Percentiles rank a stretch among this genome's conserved stretches.
Conservation (phyloP, 2,329 filamentous ascomycete genomes). For the Diplodia corticola region DNA sequence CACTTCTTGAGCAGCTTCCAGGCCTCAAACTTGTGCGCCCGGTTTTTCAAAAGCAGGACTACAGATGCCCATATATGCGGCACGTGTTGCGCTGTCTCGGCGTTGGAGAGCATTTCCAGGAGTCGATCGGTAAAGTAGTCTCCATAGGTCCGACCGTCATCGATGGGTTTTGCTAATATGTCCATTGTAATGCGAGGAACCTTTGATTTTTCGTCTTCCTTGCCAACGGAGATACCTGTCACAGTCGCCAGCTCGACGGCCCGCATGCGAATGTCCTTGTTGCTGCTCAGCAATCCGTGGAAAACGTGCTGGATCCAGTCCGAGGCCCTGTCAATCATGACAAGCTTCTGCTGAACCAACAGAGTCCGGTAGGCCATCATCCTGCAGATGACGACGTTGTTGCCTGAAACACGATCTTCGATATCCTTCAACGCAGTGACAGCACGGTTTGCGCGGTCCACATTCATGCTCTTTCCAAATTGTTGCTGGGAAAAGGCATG, state of each 20-base stretch:
- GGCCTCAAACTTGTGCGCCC: conserved; percentile 57
- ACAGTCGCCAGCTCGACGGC: conserved; percentile 75
- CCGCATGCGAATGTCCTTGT: conserved; percentile 72
- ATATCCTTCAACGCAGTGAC: conserved; percentile 71
- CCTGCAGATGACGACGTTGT: conserved; percentile 75
- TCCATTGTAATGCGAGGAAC: conserved; percentile 67
- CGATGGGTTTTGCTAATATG: conserved; percentile 55
- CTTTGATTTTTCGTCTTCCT: conserved; percentile 55
- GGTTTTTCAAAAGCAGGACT: conserved; percentile 69
- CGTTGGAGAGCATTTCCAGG: conserved; percentile 61
- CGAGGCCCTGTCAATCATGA: conserved; percentile 68
- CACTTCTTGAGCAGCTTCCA: conserved; percentile 77
- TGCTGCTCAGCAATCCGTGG: conserved; percentile 73
- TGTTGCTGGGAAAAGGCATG: conserved; percentile 79
- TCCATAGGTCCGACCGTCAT: conserved; percentile 63
- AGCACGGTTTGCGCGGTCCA: conserved; percentile 68
- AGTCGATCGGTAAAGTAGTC: conserved; percentile 69
- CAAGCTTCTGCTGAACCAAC: conserved; percentile 66
- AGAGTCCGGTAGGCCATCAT: conserved; percentile 78
- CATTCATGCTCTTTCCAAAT: conserved; percentile 76
- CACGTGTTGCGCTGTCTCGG: conserved; percentile 64
- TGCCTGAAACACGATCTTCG: conserved; percentile 72
- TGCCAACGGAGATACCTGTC: conserved; percentile 67
- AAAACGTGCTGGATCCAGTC: conserved; percentile 85
- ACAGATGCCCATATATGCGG: conserved; percentile 89